Evolutionary conservation across 2,329 filamentous ascomycete species (phyloP).

Genomic region (Exophiala phaeomuriformis): DNA sequence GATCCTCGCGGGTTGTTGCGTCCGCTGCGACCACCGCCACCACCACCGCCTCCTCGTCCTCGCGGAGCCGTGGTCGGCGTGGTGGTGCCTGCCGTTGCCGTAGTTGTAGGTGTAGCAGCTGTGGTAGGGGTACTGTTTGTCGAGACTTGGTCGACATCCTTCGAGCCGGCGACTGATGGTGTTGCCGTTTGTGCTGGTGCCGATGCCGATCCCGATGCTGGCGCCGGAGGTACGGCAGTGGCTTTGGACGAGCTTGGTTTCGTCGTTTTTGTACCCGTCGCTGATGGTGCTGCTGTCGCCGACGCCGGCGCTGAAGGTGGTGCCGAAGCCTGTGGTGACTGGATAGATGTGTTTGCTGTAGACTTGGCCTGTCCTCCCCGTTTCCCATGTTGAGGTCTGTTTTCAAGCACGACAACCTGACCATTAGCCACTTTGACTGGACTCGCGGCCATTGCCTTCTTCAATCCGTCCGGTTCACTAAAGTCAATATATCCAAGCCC

Average conservation of each 20-base stretch:
- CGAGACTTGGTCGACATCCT: no score
- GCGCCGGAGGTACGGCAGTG: not conserved
- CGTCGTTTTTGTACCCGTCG: no score
- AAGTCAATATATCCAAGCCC: slow-evolving; percentile 93
- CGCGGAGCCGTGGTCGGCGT: slow-evolving; percentile 10
- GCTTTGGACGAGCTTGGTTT: not conserved
- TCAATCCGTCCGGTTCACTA: slow-evolving; percentile 61
- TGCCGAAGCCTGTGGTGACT: not conserved
- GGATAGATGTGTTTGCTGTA: not conserved
- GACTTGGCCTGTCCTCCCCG: slow-evolving; percentile 6
- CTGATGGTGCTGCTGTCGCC: no score
- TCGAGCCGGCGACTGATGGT: no score
- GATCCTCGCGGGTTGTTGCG: not conserved
- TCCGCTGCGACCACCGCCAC: slow-evolving; percentile 5
- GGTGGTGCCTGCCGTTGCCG: slow-evolving; percentile 5
- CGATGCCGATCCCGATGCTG: not conserved
- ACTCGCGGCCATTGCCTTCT: slow-evolving; percentile 73
- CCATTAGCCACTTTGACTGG: slow-evolving; percentile 77
- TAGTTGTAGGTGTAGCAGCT: slow-evolving; percentile 2
- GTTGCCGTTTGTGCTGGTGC: not conserved
- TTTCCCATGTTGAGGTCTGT: slow-evolving; percentile 42
- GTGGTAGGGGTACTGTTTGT: not conserved
- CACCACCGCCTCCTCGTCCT: not conserved
- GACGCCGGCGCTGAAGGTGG: not conserved
- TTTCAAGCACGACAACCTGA: slow-evolving; percentile 77